These are phyloP conservation scores for Backusella sp. DNA, from an alignment of 192 early-diverging fungal species.

Conservation along the genomic window DNA sequence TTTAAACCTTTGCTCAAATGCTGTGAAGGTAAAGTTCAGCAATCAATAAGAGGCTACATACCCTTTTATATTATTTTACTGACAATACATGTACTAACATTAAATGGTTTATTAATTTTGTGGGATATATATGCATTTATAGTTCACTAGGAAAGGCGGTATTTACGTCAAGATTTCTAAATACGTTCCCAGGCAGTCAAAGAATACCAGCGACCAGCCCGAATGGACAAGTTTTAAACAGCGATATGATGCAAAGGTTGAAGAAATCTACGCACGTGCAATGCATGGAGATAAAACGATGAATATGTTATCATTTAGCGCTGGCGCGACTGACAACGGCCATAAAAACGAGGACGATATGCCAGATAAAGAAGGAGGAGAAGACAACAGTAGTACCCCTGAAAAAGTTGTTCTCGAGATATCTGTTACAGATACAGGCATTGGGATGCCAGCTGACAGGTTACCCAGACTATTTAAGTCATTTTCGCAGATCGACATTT, in stretches of 20 bases:
- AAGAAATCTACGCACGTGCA: conserved; percentile 29
- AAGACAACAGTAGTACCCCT: neutral
- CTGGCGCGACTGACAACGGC: conserved; percentile 10
- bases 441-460: conserved; percentile 56
- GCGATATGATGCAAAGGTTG: conserved; percentile 37
- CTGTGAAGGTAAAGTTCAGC: conserved; percentile 47
- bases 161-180: conserved; percentile 30
- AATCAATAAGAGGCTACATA: neutral
- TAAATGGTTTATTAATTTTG: neutral
- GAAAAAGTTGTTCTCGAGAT: conserved; percentile 33
- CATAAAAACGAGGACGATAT: neutral
- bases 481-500: conserved; percentile 65
- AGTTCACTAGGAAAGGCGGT: conserved; percentile 39
- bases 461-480: conserved; percentile 59
- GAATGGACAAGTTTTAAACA: conserved; percentile 25
- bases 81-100: neutral
- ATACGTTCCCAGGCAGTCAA: conserved; percentile 25
- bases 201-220: neutral
- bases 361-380: conserved; percentile 4
- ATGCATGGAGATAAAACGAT: conserved; percentile 12
- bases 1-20: conserved; percentile 54
- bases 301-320: neutral
- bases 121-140: neutral
- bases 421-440: conserved; percentile 60
- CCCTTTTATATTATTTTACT: neutral